Conservation (phyloP, 441 rosid species). For the Adansonia madagascariensis region DNA sequence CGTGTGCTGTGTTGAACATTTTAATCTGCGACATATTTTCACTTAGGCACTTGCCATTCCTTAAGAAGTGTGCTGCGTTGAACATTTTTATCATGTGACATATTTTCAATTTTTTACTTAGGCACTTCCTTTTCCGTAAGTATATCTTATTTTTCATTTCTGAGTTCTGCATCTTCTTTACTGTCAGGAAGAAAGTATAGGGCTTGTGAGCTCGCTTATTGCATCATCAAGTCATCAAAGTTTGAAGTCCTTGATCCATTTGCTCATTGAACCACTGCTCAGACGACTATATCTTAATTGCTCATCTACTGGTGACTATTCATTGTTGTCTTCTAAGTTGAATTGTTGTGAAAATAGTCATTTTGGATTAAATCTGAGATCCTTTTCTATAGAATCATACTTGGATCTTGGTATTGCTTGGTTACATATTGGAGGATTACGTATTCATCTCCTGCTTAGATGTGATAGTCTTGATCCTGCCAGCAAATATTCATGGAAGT, state of each 20-base stretch:
- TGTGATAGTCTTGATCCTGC: conserved; percentile 82
- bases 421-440: conserved; percentile 76
- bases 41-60: no score
- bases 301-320: conserved; percentile 52
- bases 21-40: no score
- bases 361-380: conserved; percentile 25
- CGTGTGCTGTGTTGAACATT: neutral
- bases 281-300: conserved; percentile 54
- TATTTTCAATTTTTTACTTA: conserved; percentile 8
- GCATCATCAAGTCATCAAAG: conserved; percentile 65
- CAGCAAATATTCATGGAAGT: conserved; percentile 70
- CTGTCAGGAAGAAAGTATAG: conserved; percentile 48
- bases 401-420: conserved; percentile 70
- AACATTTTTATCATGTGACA: conserved; percentile 21
- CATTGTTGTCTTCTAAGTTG: conserved; percentile 19
- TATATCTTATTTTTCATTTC: neutral
- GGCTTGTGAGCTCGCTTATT: conserved; percentile 55
- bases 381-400: conserved; percentile 45
- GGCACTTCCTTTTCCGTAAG: neutral
- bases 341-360: conserved; percentile 9
- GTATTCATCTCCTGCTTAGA: conserved; percentile 70
- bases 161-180: conserved; percentile 19
- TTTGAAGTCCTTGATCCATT: conserved; percentile 52
- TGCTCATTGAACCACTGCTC: conserved; percentile 64
- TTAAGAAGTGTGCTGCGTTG: no score